These are phyloP conservation scores for Cercospora sp. DNA, from an alignment of 2,329 filamentous ascomycete genomes.

Conservation along the genomic window DNA sequence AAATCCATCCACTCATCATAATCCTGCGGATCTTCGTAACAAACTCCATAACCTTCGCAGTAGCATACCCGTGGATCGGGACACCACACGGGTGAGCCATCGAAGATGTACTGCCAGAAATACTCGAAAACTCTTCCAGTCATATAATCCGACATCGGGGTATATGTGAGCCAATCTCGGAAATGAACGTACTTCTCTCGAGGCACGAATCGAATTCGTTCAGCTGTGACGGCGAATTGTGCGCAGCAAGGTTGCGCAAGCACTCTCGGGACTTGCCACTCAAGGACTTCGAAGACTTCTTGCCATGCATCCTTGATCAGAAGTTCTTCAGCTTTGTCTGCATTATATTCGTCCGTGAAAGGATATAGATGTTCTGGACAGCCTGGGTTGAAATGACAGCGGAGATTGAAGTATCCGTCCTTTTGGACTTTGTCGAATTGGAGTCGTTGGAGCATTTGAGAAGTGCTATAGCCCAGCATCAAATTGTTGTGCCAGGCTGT, in stretches of 20 bases:
- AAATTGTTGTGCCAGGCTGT: slow-evolving; percentile 60
- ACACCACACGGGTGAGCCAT: slow-evolving; percentile 51
- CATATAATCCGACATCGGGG: slow-evolving; percentile 55
- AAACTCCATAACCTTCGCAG: slow-evolving; percentile 64
- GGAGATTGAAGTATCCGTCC: slow-evolving; percentile 51
- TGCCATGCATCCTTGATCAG: slow-evolving; percentile 48
- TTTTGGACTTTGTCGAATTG: slow-evolving; percentile 48
- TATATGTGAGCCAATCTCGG: slow-evolving; percentile 61
- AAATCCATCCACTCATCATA: slow-evolving; percentile 53
- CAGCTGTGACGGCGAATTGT: slow-evolving; percentile 61
- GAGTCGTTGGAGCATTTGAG: slow-evolving; percentile 48
- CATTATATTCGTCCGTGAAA: slow-evolving; percentile 40
- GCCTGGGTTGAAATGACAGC: slow-evolving; percentile 56
- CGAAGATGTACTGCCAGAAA: slow-evolving; percentile 64
- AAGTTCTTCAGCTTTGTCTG: slow-evolving; percentile 46
- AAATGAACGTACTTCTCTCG: slow-evolving; percentile 57
- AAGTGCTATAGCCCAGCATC: slow-evolving; percentile 46
- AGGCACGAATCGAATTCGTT: slow-evolving; percentile 56
- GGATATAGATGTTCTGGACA: slow-evolving; percentile 58
- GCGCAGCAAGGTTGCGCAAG: slow-evolving; percentile 64
- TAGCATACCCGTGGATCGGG: slow-evolving; percentile 59
- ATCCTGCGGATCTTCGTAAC: slow-evolving; percentile 55
- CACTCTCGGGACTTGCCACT: slow-evolving; percentile 49
- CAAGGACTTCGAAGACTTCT: slow-evolving; percentile 45
- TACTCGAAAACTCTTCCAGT: slow-evolving; percentile 64